Percentiles rank a stretch among this genome's conserved stretches.
phyloP scores from a whole-genome alignment of 2,329 filamentous ascomycete genomes.

The Diaporthe ampelina region DNA sequence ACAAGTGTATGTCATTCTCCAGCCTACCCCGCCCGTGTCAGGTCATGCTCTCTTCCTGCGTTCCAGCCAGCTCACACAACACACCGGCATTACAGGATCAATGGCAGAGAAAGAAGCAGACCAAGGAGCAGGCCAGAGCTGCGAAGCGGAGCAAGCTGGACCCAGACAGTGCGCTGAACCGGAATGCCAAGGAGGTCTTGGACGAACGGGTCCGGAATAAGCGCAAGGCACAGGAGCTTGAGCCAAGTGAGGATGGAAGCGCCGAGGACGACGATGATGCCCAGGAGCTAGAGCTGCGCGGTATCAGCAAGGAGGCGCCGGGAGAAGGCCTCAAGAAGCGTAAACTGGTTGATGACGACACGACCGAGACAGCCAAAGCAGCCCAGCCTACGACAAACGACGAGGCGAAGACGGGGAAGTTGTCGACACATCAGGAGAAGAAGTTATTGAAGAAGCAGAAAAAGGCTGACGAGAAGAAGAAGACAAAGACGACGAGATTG shows the following conservation, averaged over 20 bases:
- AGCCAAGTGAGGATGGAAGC: constrained; percentile 61
- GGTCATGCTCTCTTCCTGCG: neutral
- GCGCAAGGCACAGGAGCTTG: constrained; percentile 80
- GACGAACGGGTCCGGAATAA: constrained; percentile 84
- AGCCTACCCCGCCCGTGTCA: neutral
- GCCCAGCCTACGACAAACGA: constrained; percentile 48
- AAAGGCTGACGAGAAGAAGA: constrained; percentile 44
- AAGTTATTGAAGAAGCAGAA: constrained; percentile 46
- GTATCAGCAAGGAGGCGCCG: constrained; percentile 72
- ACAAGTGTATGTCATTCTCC: constrained; percentile 75
- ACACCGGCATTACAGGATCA: constrained; percentile 74
- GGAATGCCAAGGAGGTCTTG: constrained; percentile 91
- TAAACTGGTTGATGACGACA: constrained; percentile 53
- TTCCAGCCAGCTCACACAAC: constrained; percentile 37
- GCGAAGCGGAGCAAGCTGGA: constrained; percentile 92
- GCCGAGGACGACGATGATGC: constrained; percentile 62
- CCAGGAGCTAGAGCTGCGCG: constrained; percentile 59
- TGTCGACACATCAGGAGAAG: constrained; percentile 41
- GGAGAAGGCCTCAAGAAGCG: constrained; percentile 72
- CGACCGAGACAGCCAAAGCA: constrained; percentile 69
- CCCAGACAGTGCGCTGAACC: constrained; percentile 85
- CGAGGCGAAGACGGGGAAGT: constrained; percentile 43
- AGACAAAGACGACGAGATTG: constrained; percentile 41
- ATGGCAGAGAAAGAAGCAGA: constrained; percentile 96
- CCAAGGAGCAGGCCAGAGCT: constrained; percentile 86